These are phyloP conservation scores for Fusarium globosum DNA, from an alignment of 2,329 filamentous ascomycete genomes.

Conservation along the genomic window DNA sequence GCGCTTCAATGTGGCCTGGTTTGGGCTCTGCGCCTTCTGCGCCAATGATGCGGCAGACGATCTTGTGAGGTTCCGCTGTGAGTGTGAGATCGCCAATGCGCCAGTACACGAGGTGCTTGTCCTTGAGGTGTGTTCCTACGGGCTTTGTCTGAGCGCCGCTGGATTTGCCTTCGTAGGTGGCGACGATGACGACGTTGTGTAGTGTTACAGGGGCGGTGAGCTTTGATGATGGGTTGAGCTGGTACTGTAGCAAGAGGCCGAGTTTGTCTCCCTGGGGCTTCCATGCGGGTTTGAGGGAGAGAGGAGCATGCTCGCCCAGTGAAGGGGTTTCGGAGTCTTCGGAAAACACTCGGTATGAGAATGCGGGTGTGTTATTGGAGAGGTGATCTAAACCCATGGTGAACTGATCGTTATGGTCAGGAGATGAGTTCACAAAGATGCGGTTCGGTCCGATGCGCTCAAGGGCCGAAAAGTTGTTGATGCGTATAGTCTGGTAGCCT, in stretches of 20 bases:
- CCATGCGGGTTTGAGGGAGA: constrained; percentile 81
- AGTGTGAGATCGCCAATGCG: constrained; percentile 79
- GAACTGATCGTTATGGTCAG: constrained; percentile 81
- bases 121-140: constrained; percentile 80
- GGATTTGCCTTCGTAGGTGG: constrained; percentile 76
- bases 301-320: constrained; percentile 71
- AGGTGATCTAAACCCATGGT: constrained; percentile 78
- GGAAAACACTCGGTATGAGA: constrained; percentile 90
- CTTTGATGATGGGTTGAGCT: constrained; percentile 77
- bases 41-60: constrained; percentile 82
- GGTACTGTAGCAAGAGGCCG: constrained; percentile 87
- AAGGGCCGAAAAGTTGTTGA: constrained; percentile 88
- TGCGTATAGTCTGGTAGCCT: constrained; percentile 76
- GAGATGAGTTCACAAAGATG: constrained; percentile 79
- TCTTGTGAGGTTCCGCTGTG: constrained; percentile 74
- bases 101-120: constrained; percentile 84
- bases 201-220: constrained; percentile 56
- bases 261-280: constrained; percentile 86
- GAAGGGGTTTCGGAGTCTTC: constrained; percentile 63
- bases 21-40: constrained; percentile 77
- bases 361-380: constrained; percentile 80
- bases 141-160: constrained; percentile 81
- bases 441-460: constrained; percentile 96
- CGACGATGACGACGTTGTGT: constrained; percentile 80
- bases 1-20: constrained; percentile 82